Base-by-base conservation (phyloP, 2,329 filamentous ascomycete species). In the Phialemonium atrogriseum region DNA sequence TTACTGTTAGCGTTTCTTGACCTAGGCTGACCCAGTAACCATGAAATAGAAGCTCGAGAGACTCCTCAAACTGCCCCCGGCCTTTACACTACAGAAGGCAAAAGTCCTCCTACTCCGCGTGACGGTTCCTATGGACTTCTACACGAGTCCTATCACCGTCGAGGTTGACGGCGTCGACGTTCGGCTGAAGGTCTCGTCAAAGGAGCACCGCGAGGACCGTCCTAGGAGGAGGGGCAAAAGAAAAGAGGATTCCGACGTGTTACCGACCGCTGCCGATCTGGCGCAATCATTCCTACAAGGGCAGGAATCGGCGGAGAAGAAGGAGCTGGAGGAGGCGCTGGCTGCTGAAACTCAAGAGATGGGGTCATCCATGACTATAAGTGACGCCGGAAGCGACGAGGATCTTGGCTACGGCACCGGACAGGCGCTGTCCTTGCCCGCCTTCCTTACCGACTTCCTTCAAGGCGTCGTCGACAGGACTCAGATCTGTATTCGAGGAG, bases 51-150 rank as follows among this genome's bases (percentile, higher is more conserved):
- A 89, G 75, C 70, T 94, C 34, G 72, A 85, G 39, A 68, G 72
- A 28, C 58, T 89, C 13, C 66, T 94, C 5, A 73, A 80, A 45
- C 73, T 95, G 4, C 88, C 88, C 1, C 60, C 78, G 1, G 73
- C 74, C 5, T 73, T 91, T 49, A 68, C 73, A 38, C 64, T 95
- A 10, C 71, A 75, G 32, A 80, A 77, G 51, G 88, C 89, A 35
- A 79, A 77, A 42, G 76, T 94, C 32, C 62, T 82, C 3, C 66
- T 82, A 6, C 72, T 96, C 15, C 81, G 83, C 47, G 64, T 95
- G 33, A 93, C 82, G 7, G 71, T 96, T 30, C 86, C 89, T 10
- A 80, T 91, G 52, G 85, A 95, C 55, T 80, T 95, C 43, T 87
- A 88, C 55, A 81, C 77, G 32, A 88, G 81, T 44, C 80, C 85